phyloP scores from a whole-genome alignment of 139 green algal genomes.

The Micromonas pusilla region DNA sequence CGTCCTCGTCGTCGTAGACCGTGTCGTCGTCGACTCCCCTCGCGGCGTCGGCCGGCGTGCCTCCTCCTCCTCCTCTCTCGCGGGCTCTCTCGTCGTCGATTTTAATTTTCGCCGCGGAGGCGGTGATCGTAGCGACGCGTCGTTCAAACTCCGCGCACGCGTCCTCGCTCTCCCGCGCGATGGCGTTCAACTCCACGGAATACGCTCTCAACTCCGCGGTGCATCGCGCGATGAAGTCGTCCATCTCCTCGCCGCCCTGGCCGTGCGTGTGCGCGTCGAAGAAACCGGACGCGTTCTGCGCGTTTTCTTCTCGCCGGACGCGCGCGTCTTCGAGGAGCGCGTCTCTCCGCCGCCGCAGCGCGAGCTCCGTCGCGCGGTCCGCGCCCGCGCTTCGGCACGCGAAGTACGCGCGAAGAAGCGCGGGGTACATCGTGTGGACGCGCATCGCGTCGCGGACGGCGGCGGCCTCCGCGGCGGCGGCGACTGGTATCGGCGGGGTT shows the following conservation, averaged over 20 bases:
- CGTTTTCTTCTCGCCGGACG: too few relatives aligned
- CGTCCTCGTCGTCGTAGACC: background rate
- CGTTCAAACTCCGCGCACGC: too few relatives aligned
- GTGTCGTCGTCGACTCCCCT: too few relatives aligned
- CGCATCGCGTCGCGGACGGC: background rate
- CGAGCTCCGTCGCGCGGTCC: background rate
- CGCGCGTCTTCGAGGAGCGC: background rate
- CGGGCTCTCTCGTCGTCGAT: too few relatives aligned
- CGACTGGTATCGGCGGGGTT: too few relatives aligned
- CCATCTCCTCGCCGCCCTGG: constrained; percentile 5
- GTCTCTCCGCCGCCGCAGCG: background rate
- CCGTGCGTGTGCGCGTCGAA: too few relatives aligned
- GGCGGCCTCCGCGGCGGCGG: background rate
- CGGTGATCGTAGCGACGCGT: too few relatives aligned
- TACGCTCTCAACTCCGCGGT: background rate
- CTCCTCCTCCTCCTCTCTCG: too few relatives aligned
- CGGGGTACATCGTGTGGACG: background rate
- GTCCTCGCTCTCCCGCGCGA: background rate
- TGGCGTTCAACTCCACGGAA: background rate
- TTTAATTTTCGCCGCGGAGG: too few relatives aligned
- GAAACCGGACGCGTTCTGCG: too few relatives aligned
- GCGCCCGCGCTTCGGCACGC: background rate
- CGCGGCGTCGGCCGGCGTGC: too few relatives aligned
- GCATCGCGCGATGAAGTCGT: background rate
- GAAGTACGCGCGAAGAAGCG: constrained; percentile 10